Percentiles rank a stretch among this genome's conserved stretches.
Conservation (phyloP, 2,329 filamentous ascomycete species). For the Sphaerulina populicola region DNA sequence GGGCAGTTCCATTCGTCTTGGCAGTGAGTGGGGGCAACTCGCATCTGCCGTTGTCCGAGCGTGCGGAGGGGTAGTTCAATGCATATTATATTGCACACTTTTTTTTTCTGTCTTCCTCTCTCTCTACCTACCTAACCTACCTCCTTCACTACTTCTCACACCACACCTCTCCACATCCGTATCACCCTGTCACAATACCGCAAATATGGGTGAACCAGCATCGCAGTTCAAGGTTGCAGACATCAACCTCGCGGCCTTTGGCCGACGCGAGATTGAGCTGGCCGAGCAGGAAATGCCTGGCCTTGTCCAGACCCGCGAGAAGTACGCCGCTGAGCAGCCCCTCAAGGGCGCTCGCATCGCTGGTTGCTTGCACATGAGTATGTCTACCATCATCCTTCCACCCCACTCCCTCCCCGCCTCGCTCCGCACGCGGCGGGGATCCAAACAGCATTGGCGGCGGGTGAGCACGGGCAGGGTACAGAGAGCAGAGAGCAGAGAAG, state of each 20-base stretch:
- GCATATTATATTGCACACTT: neutral
- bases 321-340: constrained; percentile 90
- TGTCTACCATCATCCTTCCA: constrained; percentile 24
- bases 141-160: neutral
- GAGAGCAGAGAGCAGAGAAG: neutral
- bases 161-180: constrained; percentile 3
- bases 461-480: too few relatives aligned
- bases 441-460: neutral
- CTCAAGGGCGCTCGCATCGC: constrained; percentile 91
- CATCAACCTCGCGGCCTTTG: constrained; percentile 92
- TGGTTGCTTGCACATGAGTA: constrained; percentile 96
- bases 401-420: neutral
- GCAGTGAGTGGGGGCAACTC: too few relatives aligned
- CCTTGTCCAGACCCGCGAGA: constrained; percentile 87
- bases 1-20: too few relatives aligned
- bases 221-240: constrained; percentile 97
- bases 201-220: constrained; percentile 65
- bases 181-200: constrained; percentile 19
- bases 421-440: too few relatives aligned
- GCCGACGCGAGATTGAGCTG: constrained; percentile 97
- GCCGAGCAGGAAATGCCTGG: constrained; percentile 90
- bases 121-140: constrained; percentile 12
- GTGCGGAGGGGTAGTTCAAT: neutral
- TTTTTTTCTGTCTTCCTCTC: constrained; percentile 11
- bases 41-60: neutral